phyloP scores from a whole-genome alignment of 495 filamentous ascomycete genomes.

The Penicillium angulare region DNA sequence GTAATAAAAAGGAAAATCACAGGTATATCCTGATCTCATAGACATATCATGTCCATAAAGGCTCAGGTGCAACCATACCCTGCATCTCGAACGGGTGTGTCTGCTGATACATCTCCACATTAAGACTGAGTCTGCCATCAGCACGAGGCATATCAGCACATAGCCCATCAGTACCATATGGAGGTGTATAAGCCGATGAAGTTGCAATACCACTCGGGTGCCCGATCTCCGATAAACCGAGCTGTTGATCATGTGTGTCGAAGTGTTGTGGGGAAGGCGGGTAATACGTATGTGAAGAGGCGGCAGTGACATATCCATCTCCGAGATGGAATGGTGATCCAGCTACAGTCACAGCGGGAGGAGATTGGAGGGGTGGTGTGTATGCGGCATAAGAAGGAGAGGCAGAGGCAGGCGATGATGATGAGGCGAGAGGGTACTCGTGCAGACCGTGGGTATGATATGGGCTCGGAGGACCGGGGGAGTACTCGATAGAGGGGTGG shows the following conservation, averaged over 20 bases:
- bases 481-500: conserved; percentile 38
- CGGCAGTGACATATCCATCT: conserved; percentile 34
- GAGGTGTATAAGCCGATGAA: conserved; percentile 27
- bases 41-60: conserved; percentile 32
- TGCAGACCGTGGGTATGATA: conserved; percentile 33
- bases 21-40: background rate
- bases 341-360: conserved; percentile 37
- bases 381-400: conserved; percentile 42
- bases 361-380: conserved; percentile 43
- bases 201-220: conserved; percentile 13
- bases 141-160: conserved; percentile 28
- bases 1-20: background rate
- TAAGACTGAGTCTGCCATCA: conserved; percentile 28
- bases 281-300: conserved; percentile 32
- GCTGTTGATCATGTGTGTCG: conserved; percentile 28
- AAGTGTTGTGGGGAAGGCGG: conserved; percentile 38
- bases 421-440: conserved; percentile 35
- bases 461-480: conserved; percentile 38
- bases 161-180: conserved; percentile 30
- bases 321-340: conserved; percentile 35
- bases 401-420: conserved; percentile 39
- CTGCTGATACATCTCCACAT: conserved; percentile 35
- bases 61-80: conserved; percentile 28
- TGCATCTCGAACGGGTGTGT: conserved; percentile 28
- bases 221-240: conserved; percentile 29